Base-by-base conservation (phyloP, 805 yeast genomes). In the Kazachstania psychrophila region DNA sequence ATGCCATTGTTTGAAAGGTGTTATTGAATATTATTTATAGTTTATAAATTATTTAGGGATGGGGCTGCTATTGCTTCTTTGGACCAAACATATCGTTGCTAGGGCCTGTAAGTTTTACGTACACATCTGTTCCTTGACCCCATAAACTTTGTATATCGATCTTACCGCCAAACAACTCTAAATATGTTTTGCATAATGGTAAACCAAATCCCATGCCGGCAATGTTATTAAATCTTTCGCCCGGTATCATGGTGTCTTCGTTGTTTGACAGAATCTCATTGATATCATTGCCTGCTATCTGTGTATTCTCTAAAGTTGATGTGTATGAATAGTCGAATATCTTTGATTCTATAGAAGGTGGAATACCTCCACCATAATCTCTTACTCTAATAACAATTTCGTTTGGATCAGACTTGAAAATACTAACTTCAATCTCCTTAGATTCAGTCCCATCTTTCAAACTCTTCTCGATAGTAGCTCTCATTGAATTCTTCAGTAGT, bases 131-230 rank as follows among this genome's bases (percentile, higher is more conserved):
- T 3, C 95, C 95, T 69, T 77, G 69, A 1, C 92, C 89, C 59
- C 72, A 72, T 40, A 80, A 69, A 33, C 80, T 75, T 54, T 82
- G 86, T 20, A 84, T 65, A 41, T 75, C 75, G 34, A 84, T 66
- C 31, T 65, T 66, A 2, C 92, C 92, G 28, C 79, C 80, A 54
- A 82, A 80, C 53, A 79, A 69, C 50, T 77, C 82, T 22, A 80
- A 75, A 49, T 82, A 82, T 0, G 85, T 80, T 47, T 75, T 65
- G 42, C 88, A 82, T 43, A 89, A 64, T 6, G 97, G 97, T 38
- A 89, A 60, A 0, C 98, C 98, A 54, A 86, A 89, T 0, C 97
- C 97, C 83, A 92, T 82, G 0, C 98, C 98, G 0, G 96, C 95
- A 24, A 89, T 72, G 16, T 70, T 69, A 31, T 68, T 66, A 1